phyloP scores from a whole-genome alignment of 2,329 filamentous ascomycete species.

The Penicillium sp. region DNA sequence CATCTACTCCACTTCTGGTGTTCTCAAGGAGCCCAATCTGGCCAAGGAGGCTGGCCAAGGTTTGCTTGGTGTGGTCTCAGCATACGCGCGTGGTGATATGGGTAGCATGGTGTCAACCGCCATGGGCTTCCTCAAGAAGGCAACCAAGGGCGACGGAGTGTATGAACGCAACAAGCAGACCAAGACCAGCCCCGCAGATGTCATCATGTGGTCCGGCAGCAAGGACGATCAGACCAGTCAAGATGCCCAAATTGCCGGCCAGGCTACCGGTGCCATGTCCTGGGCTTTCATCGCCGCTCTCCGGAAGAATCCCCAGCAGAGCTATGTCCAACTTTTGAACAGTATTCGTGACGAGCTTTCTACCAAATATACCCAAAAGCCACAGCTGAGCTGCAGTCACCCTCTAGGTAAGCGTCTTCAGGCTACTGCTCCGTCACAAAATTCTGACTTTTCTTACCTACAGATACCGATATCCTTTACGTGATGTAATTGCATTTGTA shows the following conservation, averaged over 20 bases:
- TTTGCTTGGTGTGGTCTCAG: slow-evolving; percentile 65
- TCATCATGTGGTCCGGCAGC: slow-evolving; percentile 96
- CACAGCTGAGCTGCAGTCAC: slow-evolving; percentile 93
- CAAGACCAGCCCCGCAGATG: slow-evolving; percentile 91
- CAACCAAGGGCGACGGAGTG: slow-evolving; percentile 72
- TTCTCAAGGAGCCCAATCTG: slow-evolving; percentile 68
- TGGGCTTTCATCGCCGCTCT: slow-evolving; percentile 92
- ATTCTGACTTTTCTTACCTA: slow-evolving; percentile 18
- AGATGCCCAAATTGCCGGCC: slow-evolving; percentile 81
- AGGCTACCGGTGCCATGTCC: slow-evolving; percentile 97
- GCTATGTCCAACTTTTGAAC: slow-evolving; percentile 92
- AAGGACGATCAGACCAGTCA: slow-evolving; percentile 95
- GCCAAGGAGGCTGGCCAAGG: slow-evolving; percentile 67
- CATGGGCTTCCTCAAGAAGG: slow-evolving; percentile 85
- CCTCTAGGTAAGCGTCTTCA: slow-evolving; percentile 70
- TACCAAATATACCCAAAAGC: slow-evolving; percentile 88
- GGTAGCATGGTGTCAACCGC: slow-evolving; percentile 75
- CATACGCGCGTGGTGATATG: slow-evolving; percentile 81
- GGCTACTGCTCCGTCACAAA: background rate
- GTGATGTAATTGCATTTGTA: slow-evolving; percentile 55
- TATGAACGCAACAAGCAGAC: slow-evolving; percentile 80
- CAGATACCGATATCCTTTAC: slow-evolving; percentile 66
- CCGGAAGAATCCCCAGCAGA: slow-evolving; percentile 91
- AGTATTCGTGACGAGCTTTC: slow-evolving; percentile 87
- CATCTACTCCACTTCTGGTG: slow-evolving; percentile 65